These are phyloP conservation scores for Balansia obtecta DNA, from an alignment of 2,329 filamentous ascomycete species.

Conservation along the genomic window DNA sequence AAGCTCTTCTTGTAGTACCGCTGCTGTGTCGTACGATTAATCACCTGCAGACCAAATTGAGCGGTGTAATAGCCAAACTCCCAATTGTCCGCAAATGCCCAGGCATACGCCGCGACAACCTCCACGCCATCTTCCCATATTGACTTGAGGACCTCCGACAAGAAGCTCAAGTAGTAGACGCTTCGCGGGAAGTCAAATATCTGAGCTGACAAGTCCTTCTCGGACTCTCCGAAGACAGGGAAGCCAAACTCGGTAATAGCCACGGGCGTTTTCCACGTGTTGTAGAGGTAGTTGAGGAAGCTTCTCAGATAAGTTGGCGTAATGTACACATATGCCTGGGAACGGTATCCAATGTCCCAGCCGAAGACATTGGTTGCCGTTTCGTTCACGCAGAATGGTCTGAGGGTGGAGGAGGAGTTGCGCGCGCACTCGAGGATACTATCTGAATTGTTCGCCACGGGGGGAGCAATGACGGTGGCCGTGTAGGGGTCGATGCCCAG, in stretches of 20 bases:
- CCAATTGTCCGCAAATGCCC: conserved; percentile 41
- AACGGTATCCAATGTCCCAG: conserved; percentile 47
- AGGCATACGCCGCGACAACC: conserved; percentile 40
- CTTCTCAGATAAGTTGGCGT: conserved; percentile 44
- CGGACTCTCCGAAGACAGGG: conserved; percentile 35
- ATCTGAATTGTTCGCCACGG: conserved; percentile 17
- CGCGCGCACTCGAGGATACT: conserved; percentile 35
- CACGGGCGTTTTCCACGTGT: conserved; percentile 39
- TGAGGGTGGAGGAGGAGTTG: conserved; percentile 30
- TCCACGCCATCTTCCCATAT: conserved; percentile 44
- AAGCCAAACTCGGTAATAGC: conserved; percentile 45
- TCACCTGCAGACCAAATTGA: conserved; percentile 44
- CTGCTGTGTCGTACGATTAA: conserved; percentile 39
- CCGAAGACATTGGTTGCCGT: conserved; percentile 33
- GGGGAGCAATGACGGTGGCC: conserved; percentile 37
- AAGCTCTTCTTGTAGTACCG: conserved; percentile 44
- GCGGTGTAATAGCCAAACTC: conserved; percentile 35
- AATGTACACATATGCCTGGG: conserved; percentile 43
- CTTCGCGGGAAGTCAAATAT: conserved; percentile 40
- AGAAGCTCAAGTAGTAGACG: conserved; percentile 40
- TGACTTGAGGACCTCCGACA: conserved; percentile 41
- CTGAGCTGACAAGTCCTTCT: conserved; percentile 33
- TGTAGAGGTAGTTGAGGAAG: conserved; percentile 45
- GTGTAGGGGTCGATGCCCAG: conserved; percentile 47
- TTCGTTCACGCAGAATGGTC: conserved; percentile 40